Conservation (phyloP, 768 basidiomycete genomes). For the Boletus sp. region DNA sequence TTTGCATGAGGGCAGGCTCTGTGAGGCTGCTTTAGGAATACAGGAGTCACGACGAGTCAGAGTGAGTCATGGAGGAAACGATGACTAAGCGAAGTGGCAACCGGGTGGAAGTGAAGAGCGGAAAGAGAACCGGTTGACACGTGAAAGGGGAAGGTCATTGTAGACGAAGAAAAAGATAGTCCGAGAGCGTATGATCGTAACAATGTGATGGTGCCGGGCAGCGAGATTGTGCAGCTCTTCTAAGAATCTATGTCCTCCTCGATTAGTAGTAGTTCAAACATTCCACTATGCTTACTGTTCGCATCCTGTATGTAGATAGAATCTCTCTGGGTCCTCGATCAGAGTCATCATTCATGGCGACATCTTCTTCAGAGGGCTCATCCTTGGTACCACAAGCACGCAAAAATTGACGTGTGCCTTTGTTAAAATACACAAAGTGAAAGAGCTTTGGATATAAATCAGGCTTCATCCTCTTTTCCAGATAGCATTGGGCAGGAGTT, state of each 20-base stretch:
- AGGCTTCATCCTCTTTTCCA: slow-evolving; percentile 47
- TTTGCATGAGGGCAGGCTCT: too few relatives aligned
- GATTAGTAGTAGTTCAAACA: not conserved
- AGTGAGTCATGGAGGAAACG: too few relatives aligned
- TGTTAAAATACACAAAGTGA: slow-evolving; percentile 83
- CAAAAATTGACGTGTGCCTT: slow-evolving; percentile 71
- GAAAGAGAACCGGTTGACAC: too few relatives aligned
- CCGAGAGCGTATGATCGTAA: too few relatives aligned
- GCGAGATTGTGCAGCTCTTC: not conserved
- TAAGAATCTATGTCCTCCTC: not conserved
- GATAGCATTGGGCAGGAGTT: slow-evolving; percentile 64
- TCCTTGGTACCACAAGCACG: slow-evolving; percentile 78
- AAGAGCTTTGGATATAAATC: slow-evolving; percentile 77
- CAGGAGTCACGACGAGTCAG: too few relatives aligned
- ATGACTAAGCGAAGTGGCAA: too few relatives aligned
- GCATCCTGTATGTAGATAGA: slow-evolving; percentile 68
- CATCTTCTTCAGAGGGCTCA: slow-evolving; percentile 80
- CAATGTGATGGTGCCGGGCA: not conserved
- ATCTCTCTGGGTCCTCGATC: slow-evolving; percentile 59
- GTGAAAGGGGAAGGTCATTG: too few relatives aligned
- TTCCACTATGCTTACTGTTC: slow-evolving; percentile 31
- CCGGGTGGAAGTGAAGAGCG: too few relatives aligned
- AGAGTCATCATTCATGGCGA: slow-evolving; percentile 67
- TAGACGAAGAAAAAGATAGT: too few relatives aligned
- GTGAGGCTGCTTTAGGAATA: too few relatives aligned